phyloP scores from a whole-genome alignment of 768 basidiomycete species.

The Russula earlei region DNA sequence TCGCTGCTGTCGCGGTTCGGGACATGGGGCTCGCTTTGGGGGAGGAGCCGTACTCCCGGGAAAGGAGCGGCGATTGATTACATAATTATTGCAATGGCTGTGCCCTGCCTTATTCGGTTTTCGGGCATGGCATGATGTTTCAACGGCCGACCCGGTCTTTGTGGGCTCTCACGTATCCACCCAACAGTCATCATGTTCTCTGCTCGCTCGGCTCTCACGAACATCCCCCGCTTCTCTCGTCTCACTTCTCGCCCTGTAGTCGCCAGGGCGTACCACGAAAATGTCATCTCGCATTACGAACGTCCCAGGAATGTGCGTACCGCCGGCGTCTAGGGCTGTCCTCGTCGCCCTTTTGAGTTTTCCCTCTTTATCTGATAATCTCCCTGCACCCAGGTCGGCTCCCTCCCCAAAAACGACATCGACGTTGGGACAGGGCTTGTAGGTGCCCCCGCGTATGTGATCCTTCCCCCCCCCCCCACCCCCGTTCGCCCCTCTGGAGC shows the following conservation, averaged over 20 bases:
- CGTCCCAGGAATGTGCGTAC: constrained; percentile 85
- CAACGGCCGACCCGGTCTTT: too few relatives aligned
- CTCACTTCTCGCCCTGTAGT: constrained; percentile 40
- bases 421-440: constrained; percentile 98
- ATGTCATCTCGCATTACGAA: constrained; percentile 97
- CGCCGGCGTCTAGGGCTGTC: background rate
- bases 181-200: constrained; percentile 57
- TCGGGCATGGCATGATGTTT: too few relatives aligned
- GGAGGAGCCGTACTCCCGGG: background rate
- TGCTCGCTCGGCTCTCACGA: constrained; percentile 39
- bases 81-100: background rate
- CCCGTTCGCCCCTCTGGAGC: constrained; percentile 6
- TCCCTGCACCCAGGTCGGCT: constrained; percentile 65
- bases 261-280: constrained; percentile 82
- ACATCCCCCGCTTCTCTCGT: constrained; percentile 35
- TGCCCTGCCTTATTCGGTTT: background rate
- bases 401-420: constrained; percentile 81
- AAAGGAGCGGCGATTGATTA: background rate
- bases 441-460: constrained; percentile 86
- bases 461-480: background rate
- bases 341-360: constrained; percentile 27
- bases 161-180: constrained; percentile 1
- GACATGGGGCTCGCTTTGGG: constrained; percentile 28
- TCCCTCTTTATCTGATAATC: constrained; percentile 51
- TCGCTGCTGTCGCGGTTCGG: constrained; percentile 30